Base-by-base conservation (phyloP, 257 asterid species). In the Petunia axillaris region DNA sequence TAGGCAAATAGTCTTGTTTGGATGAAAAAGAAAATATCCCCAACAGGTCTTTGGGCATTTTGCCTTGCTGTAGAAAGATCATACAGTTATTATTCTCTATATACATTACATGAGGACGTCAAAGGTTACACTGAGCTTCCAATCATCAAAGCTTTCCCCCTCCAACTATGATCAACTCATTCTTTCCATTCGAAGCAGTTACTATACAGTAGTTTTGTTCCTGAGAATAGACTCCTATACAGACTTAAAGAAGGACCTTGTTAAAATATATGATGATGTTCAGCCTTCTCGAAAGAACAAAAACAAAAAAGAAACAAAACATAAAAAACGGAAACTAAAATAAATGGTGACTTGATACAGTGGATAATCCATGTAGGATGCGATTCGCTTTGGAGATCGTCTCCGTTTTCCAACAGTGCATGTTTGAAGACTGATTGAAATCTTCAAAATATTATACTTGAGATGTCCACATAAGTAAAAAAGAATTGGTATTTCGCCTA, bases 261-360 rank as follows among this genome's bases (percentile, higher is more conserved):
- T 66, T 14, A 40, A 13, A 66, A 66, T 66, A 41, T 66, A 16
- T 66, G 75, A 66, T 66, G 37, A 40, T 11, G 41, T 15, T 66
- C 75, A 40, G 53, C 75, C 75, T 66, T 40, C 1, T 65, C 13
- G 10, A 8, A 52, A 52, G n/a, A n/a, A n/a, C n/a, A 52, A 52
- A 10, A 14, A 40, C 14, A 13, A 40, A 65, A 8, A 25, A 25
- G 25, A 25, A 25, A 25, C 25, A 25, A 25, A 25, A 25, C 25
- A n/a, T 25, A 25, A 25, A 25, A 25, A 25, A 25, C 25, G 0
- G 25, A 25, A 25, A 25, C 25, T 25, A 25, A 1, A 52, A 66
- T 40, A 37, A 66, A 53, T 15, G 75, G 41, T 40, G 64, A n/a
- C 64, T 38, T n/a, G 53, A 66, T 40, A 14, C 75, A 66, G 75